Evolutionary conservation across 176 grass and related monocot genomes (phyloP), one percentile per base, ranked within the genome.

Genomic region (Ensete glaucum): DNA sequence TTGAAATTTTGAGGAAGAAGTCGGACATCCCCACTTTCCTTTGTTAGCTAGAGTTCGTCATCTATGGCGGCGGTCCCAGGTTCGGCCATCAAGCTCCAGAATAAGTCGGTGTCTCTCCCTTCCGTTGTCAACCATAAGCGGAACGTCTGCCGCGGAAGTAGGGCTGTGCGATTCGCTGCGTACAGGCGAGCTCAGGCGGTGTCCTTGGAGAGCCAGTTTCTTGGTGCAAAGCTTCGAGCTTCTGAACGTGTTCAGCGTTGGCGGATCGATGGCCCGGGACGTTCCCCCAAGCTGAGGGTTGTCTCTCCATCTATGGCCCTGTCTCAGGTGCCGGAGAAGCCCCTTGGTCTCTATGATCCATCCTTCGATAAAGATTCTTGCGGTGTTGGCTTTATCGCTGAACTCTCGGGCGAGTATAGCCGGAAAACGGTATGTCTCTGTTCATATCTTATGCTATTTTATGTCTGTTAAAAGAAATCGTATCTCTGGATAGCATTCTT

Each of bases 301-400:
- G 84, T 84, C 1, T 84, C 81, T 73, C 54, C 77, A 8, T 70
- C 87, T 50, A 81, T 67, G 84, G 82, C 95, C 14, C 69, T 99
- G 34, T 99, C 95, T 20, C 70, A 24, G 74, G 74, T 99, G 69
- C 95, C 95, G 1, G 86, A 89, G 82, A 90, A 84, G 82, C 87
- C 78, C 75, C 84, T 99, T 78, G 95, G 95, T 51, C 91, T 99
- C 26, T 99, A 99, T 68, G 67, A 99, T 67, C 88, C 91, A 64
- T 83, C 95, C n/a, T 84, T 86, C 16, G 95, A 99, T 84, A 92
- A 82, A 52, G 95, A 99, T 83, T 76, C 95, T 7, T 99, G 95
- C 64, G 95, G 95, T 25, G 95, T 99, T 58, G 95, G 95, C 14
- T 99, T 99, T 71, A 73, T 99, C 25, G 95, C 95, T 12, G 95